Base-by-base conservation (phyloP, 768 basidiomycete genomes). In the Guyanaporus albipodus region DNA sequence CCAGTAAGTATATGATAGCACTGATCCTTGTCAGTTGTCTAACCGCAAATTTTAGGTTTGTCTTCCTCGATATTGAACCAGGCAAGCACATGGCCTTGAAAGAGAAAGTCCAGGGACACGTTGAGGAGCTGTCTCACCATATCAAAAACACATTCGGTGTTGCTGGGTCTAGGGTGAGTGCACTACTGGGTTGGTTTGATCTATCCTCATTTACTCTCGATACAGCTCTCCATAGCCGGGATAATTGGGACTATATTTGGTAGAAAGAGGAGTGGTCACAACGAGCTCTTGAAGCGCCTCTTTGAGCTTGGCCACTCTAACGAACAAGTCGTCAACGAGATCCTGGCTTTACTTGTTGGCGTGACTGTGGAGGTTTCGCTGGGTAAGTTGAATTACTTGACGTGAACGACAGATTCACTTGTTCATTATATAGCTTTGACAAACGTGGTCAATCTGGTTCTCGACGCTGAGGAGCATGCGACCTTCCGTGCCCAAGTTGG, bases 1-100 rank as follows among this genome's bases (percentile, higher is more conserved):
- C 63, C 67, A 78, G 82, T 87, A 22, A 55, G 65, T 17, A 26
- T 29, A n/a, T 8, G 6, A 22, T 9, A 14, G 6, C 14, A 6
- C 4, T 10, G 22, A 17, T 31, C 14, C 1, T 23, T n/a, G 4
- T 23, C 23, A 5, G 24, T 38, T n/a, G 27, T 38, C 19, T 19
- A 26, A 44, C n/a, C 46, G n/a, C 26, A 10, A 17, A 22, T 18
- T 2, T 4, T 53, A 90, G 87, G 33, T 89, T 77, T 61, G 68
- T 91, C 48, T 91, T 91, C 79, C 74, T 90, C 27, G 80, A 89
- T 42, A 69, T 80, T 18, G 85, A 86, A 42, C 58, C 76, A 2
- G 70, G 77, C 2, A 78, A 80, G 54, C 64, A 80, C 23, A 76
- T 83, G 75, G 70, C 75, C 18, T 58, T 81, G 19, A 72, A 77